A percentile compares a stretch with the other conserved stretches of the same genome.
Evolutionary conservation across 1,284 basidiomycete species (phyloP).

Genomic region (Trametes sp.): DNA sequence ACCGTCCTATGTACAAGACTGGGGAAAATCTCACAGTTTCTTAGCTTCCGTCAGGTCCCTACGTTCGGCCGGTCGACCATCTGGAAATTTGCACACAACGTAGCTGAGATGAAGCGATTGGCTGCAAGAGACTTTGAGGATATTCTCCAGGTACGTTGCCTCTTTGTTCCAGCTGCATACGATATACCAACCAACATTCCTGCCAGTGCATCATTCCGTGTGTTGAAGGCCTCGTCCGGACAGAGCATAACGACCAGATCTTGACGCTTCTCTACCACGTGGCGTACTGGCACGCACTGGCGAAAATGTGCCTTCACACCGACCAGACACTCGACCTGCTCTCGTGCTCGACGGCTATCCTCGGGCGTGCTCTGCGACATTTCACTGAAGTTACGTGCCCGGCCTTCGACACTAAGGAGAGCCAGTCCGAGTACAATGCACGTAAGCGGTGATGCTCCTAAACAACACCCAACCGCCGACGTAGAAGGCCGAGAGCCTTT

Average conservation of each 20-base stretch:
- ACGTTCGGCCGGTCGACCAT: conserved; percentile 36
- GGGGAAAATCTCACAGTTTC: no score
- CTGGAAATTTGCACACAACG: conserved; percentile 32
- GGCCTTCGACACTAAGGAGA: conserved; percentile 10
- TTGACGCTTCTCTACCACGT: conserved; percentile 34
- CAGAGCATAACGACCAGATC: conserved; percentile 31
- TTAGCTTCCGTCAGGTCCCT: conserved; percentile 34
- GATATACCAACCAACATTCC: background rate
- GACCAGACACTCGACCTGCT: conserved; percentile 32
- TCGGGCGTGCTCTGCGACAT: conserved; percentile 36
- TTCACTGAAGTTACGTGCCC: background rate
- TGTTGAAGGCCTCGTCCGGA: conserved; percentile 40
- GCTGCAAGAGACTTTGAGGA: conserved; percentile 41
- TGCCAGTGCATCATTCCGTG: conserved; percentile 39
- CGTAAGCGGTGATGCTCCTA: no score
- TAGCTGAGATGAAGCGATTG: conserved; percentile 40
- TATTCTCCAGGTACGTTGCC: conserved; percentile 36
- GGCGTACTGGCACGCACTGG: conserved; percentile 39
- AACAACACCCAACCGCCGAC: no score
- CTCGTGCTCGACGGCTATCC: conserved; percentile 21
- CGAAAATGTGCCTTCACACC: conserved; percentile 43
- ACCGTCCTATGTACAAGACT: no score
- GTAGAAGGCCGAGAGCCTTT: no score
- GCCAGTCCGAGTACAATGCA: conserved; percentile 6
- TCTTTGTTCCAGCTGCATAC: conserved; percentile 5